Evolutionary conservation across 441 rosid genomes (phyloP), one percentile per base, ranked within the genome.

Genomic region (Eutrema salsugineum): DNA sequence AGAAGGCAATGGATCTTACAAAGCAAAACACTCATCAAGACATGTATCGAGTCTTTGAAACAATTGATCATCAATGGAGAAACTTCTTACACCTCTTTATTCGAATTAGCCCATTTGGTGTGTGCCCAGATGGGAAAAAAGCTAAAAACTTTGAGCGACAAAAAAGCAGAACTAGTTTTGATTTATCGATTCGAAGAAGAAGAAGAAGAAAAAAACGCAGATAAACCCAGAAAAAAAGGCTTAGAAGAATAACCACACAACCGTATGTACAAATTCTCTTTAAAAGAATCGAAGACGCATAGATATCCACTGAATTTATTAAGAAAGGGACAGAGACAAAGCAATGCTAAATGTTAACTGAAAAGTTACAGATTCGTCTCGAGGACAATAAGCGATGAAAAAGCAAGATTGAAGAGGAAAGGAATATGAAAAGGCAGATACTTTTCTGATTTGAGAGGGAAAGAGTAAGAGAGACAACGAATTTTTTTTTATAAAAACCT

Each of bases 11-110:
- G 80, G 20, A 80, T 77, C 80, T 86, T 87, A 81, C 88, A 72
- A 11, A 82, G 73, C 84, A 81, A 81, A 80, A 83, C 80, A 88
- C 78, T 86, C 96, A 88, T 90, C 75, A 86, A 85, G 77, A 73
- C 76, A 54, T 47, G 62, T 38, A 63, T 24, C 20, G 66, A 17
- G 32, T 43, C 79, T 56, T 36, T 63, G 8, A 70, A 63, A 70
- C 79, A 76, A 66, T 63, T 76, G 62, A 76, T 76, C 75, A 76
- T 76, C 75, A 76, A 69, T 64, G 62, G 22, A 63, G 57, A 68
- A 38, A 14, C 19, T 46, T 47, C 65, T 27, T 66, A 33, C 32
- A 59, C 68, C 74, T 68, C 70, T 75, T 38, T 15, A 1, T 53
- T 65, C 51, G 33, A 50, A 14, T 24, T 27, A 68, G 9, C 30